Evolutionary conservation across 1,284 basidiomycete genomes (phyloP).

Genomic region (Coriolopsis trogii): DNA sequence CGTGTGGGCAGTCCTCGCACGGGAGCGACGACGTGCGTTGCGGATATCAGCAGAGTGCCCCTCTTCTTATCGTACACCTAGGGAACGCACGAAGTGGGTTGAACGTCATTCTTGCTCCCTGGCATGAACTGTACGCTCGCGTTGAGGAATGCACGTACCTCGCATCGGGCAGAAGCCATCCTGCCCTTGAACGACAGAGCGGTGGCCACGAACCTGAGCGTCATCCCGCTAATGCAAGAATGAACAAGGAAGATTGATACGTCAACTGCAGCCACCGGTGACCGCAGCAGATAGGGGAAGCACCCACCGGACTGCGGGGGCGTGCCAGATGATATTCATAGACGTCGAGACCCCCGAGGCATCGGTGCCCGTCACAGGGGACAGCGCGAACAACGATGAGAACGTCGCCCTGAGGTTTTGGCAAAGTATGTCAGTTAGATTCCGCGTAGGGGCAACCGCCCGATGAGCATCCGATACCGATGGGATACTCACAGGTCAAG

Average conservation of each 20-base stretch:
- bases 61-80: conserved; percentile 33
- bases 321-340: conserved; percentile 31
- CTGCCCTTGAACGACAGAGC: conserved; percentile 25
- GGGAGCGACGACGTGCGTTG: conserved; percentile 28
- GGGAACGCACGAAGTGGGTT: neutral
- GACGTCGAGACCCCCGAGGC: conserved; percentile 29
- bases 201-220: conserved; percentile 27
- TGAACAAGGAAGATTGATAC: neutral
- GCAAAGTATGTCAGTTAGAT: neutral
- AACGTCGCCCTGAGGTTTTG: conserved; percentile 28
- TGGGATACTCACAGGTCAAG: conserved; percentile 30
- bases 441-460: no score
- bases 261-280: neutral
- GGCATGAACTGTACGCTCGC: no score
- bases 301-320: conserved; percentile 27
- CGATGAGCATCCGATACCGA: neutral
- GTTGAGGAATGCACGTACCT: conserved; percentile 24
- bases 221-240: conserved; percentile 22
- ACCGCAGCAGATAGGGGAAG: neutral
- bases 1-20: conserved; percentile 4
- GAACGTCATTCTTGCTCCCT: no score
- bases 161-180: conserved; percentile 26
- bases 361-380: conserved; percentile 22
- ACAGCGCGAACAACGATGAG: conserved; percentile 26
- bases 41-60: conserved; percentile 28